A percentile compares a stretch with the other conserved stretches of the same genome.
Conservation (phyloP, 192 early-diverging fungal genomes). For the Mycoemilia scoparia region DNA sequence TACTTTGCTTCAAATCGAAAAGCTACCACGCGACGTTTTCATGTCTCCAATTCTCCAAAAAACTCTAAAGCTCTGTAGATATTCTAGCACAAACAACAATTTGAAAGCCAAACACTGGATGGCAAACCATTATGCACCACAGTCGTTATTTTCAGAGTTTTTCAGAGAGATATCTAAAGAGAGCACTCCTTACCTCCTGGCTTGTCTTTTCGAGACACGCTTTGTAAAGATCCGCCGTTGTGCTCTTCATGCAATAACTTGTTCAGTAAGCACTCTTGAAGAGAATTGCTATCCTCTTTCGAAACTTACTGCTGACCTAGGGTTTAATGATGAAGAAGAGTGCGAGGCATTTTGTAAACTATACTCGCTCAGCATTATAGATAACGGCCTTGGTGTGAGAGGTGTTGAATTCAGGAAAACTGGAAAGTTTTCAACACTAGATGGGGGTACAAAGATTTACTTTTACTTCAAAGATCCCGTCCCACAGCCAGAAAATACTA, state of each 20-base stretch:
- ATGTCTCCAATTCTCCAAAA: constrained; percentile 40
- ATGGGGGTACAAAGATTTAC: too few species aligned
- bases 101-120: constrained; percentile 21
- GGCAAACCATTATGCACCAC: constrained; percentile 31
- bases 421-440: too few species aligned
- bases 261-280: constrained; percentile 30
- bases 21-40: constrained; percentile 38
- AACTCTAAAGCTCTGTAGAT: constrained; percentile 45
- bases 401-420: too few species aligned
- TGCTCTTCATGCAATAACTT: constrained; percentile 55
- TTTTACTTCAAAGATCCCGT: too few species aligned
- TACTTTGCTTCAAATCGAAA: too few species aligned
- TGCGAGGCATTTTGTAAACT: constrained; percentile 14
- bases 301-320: constrained; percentile 33
- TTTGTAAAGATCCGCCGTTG: constrained; percentile 56
- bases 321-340: constrained; percentile 40
- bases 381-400: too few species aligned
- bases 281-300: constrained; percentile 24
- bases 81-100: constrained; percentile 36
- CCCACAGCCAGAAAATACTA: too few species aligned
- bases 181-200: constrained; percentile 49
- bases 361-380: constrained; percentile 9
- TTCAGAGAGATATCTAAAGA: constrained; percentile 46
- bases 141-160: constrained; percentile 47
- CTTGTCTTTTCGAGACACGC: constrained; percentile 55